phyloP scores from a whole-genome alignment of 2,329 filamentous ascomycete genomes.

The Seiridium unicorne region DNA sequence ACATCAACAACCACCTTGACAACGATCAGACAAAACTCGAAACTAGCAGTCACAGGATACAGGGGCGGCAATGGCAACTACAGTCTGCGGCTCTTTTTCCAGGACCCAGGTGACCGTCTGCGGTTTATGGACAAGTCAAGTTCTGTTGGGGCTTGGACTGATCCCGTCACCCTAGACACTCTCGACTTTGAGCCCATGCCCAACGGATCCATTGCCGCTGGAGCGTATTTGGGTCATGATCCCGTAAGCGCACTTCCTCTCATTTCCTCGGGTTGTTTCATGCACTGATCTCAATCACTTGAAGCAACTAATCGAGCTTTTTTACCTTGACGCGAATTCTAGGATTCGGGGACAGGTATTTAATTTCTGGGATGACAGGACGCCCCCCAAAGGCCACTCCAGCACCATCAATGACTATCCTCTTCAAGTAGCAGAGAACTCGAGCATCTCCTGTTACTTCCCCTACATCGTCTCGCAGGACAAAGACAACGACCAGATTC shows the following conservation, averaged over 20 bases:
- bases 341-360: slow-evolving; percentile 18
- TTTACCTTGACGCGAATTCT: slow-evolving; percentile 18
- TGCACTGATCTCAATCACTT: not conserved
- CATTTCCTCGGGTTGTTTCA: not conserved
- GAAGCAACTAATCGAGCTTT: slow-evolving; percentile 18
- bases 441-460: slow-evolving; percentile 18
- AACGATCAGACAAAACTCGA: slow-evolving; percentile 17
- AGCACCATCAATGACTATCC: slow-evolving; percentile 18
- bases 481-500: slow-evolving; percentile 11
- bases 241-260: slow-evolving; percentile 12
- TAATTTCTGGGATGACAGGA: slow-evolving; percentile 12
- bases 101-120: slow-evolving; percentile 15
- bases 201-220: slow-evolving; percentile 18
- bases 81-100: slow-evolving; percentile 19
- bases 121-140: slow-evolving; percentile 19
- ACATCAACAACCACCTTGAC: slow-evolving; percentile 2
- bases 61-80: slow-evolving; percentile 14
- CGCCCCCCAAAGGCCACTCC: slow-evolving; percentile 12
- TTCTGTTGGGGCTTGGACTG: slow-evolving; percentile 14
- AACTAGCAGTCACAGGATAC: slow-evolving; percentile 19
- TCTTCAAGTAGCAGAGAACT: slow-evolving; percentile 12
- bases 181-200: slow-evolving; percentile 15
- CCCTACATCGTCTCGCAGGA: slow-evolving; percentile 21
- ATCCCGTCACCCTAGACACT: slow-evolving; percentile 15
- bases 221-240: slow-evolving; percentile 13